Base-by-base conservation (phyloP, 2,329 filamentous ascomycete species). In the Aspergillus bombycis region DNA sequence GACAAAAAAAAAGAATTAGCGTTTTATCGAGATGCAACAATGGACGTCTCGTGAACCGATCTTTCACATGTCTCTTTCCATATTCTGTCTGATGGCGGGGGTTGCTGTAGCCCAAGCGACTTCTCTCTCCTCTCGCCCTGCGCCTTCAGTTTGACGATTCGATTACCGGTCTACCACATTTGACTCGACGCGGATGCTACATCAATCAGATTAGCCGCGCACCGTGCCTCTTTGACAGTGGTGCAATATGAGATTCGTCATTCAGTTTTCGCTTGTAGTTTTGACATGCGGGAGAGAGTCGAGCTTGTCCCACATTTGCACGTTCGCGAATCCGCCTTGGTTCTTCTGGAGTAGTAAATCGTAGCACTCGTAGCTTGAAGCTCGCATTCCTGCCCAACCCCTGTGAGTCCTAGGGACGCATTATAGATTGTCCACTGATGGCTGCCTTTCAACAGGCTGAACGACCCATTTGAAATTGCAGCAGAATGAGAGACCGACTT, bases 41-140 rank as follows among this genome's bases (percentile, higher is more conserved):
- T 55, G 32, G 21, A 38, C 52, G 26, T 38, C 52, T 38, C 52
- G 32, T 55, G 52, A 55, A 55, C 34, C n/a, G 32, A 38, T 55
- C 30, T 55, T 55, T 54, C 26, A 14, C 12, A 14, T 55, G 30
- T 55, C 23, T 55, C 7, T 55, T 14, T 55, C n/a, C n/a, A 16
- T 38, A 21, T 38, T 14, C 8, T 55, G 8, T 38, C 32, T n/a
- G 14, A 14, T 36, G 1, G 11, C 32, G 19, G 32, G 52, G n/a
- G 38, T 36, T 26, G 11, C 26, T 32, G 32, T 55, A 36, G 30
- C n/a, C 8, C n/a, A 55, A 54, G 30, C 26, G 32, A 23, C 32
- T 19, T 21, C 52, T 21, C 52, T 23, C 52, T 36, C 52, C 21
- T 32, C 9, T 52, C 28, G 12, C 26, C 32, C 32, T 55, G 32